Conservation (phyloP, 192 early-diverging fungal species). For the Podila epigama region DNA sequence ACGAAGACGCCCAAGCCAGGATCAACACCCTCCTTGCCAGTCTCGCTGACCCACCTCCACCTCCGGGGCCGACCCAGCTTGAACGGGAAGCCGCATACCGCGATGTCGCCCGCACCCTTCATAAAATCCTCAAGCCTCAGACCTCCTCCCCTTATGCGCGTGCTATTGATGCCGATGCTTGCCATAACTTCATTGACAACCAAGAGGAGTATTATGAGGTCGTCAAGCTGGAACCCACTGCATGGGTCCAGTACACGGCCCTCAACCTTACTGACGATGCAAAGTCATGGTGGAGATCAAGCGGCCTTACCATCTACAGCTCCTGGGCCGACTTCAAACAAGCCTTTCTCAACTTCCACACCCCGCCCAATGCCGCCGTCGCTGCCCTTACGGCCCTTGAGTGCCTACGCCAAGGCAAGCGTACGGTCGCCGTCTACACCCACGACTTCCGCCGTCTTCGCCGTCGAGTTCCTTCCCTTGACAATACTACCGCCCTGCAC, state of each 20-base stretch:
- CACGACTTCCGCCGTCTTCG: conserved; percentile 2
- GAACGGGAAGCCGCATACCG: background rate
- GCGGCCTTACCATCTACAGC: background rate
- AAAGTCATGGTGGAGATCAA: conserved; percentile 1
- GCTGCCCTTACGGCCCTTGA: background rate
- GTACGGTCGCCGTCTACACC: conserved; percentile 6
- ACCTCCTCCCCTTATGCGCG: background rate
- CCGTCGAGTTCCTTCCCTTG: conserved; percentile 3
- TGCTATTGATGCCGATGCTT: conserved; percentile 1
- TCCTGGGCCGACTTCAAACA: background rate
- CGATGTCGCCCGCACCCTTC: background rate
- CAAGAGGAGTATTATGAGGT: background rate
- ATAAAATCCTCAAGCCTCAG: background rate
- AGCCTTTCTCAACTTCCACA: conserved; percentile 2
- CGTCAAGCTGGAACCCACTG: background rate
- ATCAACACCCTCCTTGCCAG: background rate
- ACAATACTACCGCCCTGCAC: background rate
- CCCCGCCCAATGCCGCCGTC: conserved; percentile 4
- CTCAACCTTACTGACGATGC: background rate
- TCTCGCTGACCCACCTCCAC: background rate
- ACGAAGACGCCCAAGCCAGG: background rate
- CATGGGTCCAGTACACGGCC: background rate
- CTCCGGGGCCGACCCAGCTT: background rate
- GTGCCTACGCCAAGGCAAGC: background rate
- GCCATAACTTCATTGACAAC: conserved; percentile 1